phyloP scores from a whole-genome alignment of 2,329 filamentous ascomycete genomes.

The Pseudogymnoascus sp. region DNA sequence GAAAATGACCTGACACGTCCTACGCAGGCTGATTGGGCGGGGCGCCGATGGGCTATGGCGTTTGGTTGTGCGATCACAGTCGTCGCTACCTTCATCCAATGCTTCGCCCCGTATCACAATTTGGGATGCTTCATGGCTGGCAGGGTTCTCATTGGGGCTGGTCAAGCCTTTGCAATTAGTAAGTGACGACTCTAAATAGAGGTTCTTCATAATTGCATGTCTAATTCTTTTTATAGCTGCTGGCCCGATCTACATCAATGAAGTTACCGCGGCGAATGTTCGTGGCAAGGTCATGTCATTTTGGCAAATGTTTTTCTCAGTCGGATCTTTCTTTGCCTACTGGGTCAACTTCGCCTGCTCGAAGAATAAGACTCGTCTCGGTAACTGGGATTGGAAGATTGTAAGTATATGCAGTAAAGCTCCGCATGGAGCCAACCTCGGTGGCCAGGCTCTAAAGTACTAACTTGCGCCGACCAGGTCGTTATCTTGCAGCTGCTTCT shows the following conservation, averaged over 20 bases:
- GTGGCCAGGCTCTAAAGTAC: neutral
- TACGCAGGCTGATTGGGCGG: constrained; percentile 42
- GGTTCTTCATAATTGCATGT: neutral
- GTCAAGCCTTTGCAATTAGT: constrained; percentile 53
- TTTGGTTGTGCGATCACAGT: constrained; percentile 55
- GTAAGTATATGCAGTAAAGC: constrained; percentile 50
- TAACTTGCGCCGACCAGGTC: constrained; percentile 25
- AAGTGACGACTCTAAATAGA: neutral
- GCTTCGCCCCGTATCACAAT: constrained; percentile 50
- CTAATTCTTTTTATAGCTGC: constrained; percentile 34
- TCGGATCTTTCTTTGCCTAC: constrained; percentile 57
- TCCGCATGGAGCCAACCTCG: neutral
- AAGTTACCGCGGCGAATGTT: constrained; percentile 53
- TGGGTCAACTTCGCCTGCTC: constrained; percentile 56
- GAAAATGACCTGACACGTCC: neutral
- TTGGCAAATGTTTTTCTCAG: constrained; percentile 58
- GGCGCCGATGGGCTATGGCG: constrained; percentile 55
- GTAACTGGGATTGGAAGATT: constrained; percentile 63
- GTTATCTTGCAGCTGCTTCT: constrained; percentile 47
- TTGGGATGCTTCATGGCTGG: constrained; percentile 59
- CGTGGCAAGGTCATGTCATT: constrained; percentile 58
- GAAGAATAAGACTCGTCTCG: constrained; percentile 44
- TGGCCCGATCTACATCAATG: constrained; percentile 61
- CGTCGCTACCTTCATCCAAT: constrained; percentile 58
- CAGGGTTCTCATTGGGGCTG: constrained; percentile 57